Base-by-base conservation (phyloP, 2,329 filamentous ascomycete genomes). In the Beauveria varroae region DNA sequence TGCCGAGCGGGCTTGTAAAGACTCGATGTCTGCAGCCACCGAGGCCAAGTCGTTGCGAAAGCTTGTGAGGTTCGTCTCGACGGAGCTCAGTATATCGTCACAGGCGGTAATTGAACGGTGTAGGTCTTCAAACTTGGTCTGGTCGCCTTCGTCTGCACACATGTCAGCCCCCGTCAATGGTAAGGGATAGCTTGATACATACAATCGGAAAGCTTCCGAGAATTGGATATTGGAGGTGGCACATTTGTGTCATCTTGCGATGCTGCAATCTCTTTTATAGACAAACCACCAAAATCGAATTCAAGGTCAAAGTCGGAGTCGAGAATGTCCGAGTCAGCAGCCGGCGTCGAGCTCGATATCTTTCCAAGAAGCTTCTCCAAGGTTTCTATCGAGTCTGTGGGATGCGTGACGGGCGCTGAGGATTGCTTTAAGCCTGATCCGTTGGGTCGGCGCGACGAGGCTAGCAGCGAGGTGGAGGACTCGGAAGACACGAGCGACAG, bases 1-100 rank as follows among this genome's bases (percentile, higher is more conserved):
- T 12, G 88, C 84, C 0, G 95, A 99, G 52, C 95, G 86, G 57
- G 88, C 87, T 75, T 99, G 95, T 46, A 99, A 77, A 2, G 87
- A 92, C 75, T 99, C 95, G 57, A 99, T 99, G 72, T 99, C 95
- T 7, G 92, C 88, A 1, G 95, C 97, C 14, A 99, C 95, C 16
- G 86, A 85, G 9, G 91, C 93, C 12, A 99, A 84, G 73, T 99
- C 96, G 63, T 92, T 90, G 71, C 96, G 92, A 71, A 99, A 99
- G 72, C 88, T 93, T 43, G 90, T 90, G 58, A 99, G 81, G 72
- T 97, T 98, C 37, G 85, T 87, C 76, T 99, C 93, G 60, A 99
- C 95, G 0, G 93, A 96, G 73, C 87, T 90, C 51, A 98, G 82
- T 56, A 98, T 91, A 71, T 96, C 89, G 74, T 99, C 95, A 76